These are phyloP conservation scores for Paracorniculantispora psalliotae DNA, from an alignment of 2,329 filamentous ascomycete species.

Conservation along the genomic window DNA sequence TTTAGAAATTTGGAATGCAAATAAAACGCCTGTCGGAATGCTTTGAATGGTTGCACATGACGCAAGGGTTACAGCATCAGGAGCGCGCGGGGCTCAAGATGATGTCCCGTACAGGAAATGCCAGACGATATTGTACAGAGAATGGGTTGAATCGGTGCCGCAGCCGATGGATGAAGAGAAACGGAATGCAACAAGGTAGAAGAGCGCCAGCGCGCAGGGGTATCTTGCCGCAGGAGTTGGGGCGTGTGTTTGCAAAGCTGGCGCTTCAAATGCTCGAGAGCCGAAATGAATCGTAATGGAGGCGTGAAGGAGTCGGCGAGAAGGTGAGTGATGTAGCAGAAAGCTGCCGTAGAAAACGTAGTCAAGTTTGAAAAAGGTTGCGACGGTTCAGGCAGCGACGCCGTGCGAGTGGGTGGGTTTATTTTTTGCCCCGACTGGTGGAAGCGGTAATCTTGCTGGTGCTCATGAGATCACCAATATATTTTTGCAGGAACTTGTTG, in stretches of 20 bases:
- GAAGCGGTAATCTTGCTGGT: constrained; percentile 67
- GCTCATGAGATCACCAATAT: constrained; percentile 93
- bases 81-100: neutral
- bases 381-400: too few species aligned
- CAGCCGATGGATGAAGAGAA: neutral
- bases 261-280: constrained; percentile 10
- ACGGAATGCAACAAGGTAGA: neutral
- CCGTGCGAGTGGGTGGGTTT: constrained; percentile 22
- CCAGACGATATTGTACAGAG: constrained; percentile 10
- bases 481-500: constrained; percentile 96
- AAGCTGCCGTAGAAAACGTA: neutral
- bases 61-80: neutral
- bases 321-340: neutral
- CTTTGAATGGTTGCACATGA: neutral
- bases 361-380: neutral
- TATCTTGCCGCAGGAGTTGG: constrained; percentile 8
- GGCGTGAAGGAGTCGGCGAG: neutral
- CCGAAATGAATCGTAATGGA: constrained; percentile 1
- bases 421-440: constrained; percentile 50
- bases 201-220: constrained; percentile 12
- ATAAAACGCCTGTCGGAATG: constrained; percentile 9
- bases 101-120: neutral
- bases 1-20: neutral
- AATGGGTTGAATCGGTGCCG: neutral
- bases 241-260: constrained; percentile 8